Percentiles rank a stretch among this genome's conserved stretches.
phyloP scores from a whole-genome alignment of 169 alveolate genomes.

The Cardiosporidium cionae region DNA sequence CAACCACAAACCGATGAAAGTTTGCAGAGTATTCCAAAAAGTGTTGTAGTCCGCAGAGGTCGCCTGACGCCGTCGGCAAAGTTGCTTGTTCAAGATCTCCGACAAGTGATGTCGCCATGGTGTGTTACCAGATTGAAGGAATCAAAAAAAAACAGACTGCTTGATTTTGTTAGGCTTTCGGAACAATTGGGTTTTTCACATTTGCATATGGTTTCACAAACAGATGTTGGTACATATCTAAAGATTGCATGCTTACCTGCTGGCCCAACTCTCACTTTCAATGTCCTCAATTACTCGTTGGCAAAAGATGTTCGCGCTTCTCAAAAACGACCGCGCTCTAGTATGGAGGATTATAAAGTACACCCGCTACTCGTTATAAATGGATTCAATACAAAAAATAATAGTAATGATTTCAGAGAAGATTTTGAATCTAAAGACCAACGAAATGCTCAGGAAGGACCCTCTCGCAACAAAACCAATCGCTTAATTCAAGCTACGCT shows the following conservation, averaged over 20 bases:
- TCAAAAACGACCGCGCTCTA: constrained; percentile 29
- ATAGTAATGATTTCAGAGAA: neutral
- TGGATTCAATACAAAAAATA: constrained; percentile 18
- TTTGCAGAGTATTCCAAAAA: constrained; percentile 28
- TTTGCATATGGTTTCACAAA: constrained; percentile 37
- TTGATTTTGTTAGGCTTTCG: constrained; percentile 37
- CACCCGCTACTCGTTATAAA: constrained; percentile 42
- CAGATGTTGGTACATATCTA: constrained; percentile 34
- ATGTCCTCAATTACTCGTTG: constrained; percentile 24
- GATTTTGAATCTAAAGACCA: too few species aligned
- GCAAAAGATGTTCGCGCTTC: constrained; percentile 36
- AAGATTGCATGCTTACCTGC: constrained; percentile 37
- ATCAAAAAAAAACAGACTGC: constrained; percentile 16
- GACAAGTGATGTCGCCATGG: constrained; percentile 43
- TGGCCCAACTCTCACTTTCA: constrained; percentile 44
- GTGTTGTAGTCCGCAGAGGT: constrained; percentile 37
- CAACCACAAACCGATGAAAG: neutral
- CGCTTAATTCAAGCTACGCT: too few species aligned
- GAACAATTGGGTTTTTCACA: constrained; percentile 42
- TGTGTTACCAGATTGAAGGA: constrained; percentile 33
- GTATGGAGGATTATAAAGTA: constrained; percentile 31
- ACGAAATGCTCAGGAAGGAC: too few species aligned
- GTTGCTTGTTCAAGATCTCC: constrained; percentile 37
- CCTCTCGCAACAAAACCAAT: too few species aligned
- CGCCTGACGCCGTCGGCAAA: constrained; percentile 18